A percentile compares a stretch with the other conserved stretches of the same genome.
Conservation (phyloP, 306 rosid genomes). For the Morella rubra region DNA sequence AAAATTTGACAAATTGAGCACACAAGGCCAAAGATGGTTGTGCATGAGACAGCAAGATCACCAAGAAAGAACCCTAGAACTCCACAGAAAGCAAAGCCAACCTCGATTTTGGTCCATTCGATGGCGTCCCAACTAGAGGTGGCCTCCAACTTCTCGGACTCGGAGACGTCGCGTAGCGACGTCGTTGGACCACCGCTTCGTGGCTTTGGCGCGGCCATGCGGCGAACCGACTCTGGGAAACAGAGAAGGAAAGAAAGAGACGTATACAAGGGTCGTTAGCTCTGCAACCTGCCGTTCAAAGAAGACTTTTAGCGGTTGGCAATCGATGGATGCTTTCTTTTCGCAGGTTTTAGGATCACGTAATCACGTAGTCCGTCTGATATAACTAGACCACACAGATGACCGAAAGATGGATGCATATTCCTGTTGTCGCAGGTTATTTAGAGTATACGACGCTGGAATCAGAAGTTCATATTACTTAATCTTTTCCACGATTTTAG, state of each 20-base stretch:
- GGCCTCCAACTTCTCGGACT: slow-evolving; percentile 66
- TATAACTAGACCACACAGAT: too few relatives aligned
- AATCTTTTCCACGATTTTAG: too few relatives aligned
- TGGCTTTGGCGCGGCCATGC: slow-evolving; percentile 65
- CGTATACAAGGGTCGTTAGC: too few relatives aligned
- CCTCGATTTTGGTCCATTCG: slow-evolving; percentile 95
- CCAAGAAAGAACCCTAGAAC: slow-evolving; percentile 17
- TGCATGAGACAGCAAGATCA: not conserved
- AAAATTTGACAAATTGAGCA: not conserved
- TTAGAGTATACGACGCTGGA: too few relatives aligned
- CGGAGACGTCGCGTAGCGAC: slow-evolving; percentile 58
- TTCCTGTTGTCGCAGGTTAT: too few relatives aligned
- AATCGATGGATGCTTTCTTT: not conserved
- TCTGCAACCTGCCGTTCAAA: slow-evolving; percentile 1
- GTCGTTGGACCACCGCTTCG: slow-evolving; percentile 50
- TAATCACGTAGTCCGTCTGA: too few relatives aligned
- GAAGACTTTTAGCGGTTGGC: not conserved
- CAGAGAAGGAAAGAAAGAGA: not conserved
- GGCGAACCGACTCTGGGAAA: slow-evolving; percentile 28
- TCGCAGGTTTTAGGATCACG: not conserved
- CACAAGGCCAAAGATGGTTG: not conserved
- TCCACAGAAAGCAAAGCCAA: not conserved
- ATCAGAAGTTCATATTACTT: too few relatives aligned
- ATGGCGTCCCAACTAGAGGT: slow-evolving; percentile 83
- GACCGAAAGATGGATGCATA: too few relatives aligned